Conservation (phyloP, 116 monocot species). For the Thalassia testudinum region DNA sequence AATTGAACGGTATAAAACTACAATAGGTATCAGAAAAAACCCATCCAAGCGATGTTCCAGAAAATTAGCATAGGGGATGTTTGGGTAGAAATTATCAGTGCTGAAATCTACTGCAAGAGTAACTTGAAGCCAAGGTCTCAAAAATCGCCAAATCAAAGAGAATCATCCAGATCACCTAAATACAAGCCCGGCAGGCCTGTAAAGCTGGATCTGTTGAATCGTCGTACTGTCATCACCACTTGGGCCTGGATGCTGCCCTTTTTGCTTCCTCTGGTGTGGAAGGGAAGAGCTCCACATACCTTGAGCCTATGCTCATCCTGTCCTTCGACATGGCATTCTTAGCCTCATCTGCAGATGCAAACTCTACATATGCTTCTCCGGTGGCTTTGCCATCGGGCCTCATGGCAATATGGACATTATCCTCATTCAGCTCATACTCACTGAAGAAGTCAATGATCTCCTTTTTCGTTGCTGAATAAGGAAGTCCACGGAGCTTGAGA, state of each 20-base stretch:
- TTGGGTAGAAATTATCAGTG: too few species aligned
- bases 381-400: constrained; percentile 73
- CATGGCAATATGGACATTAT: constrained; percentile 46
- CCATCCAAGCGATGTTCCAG: too few species aligned
- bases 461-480: constrained; percentile 45
- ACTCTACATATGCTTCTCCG: constrained; percentile 68
- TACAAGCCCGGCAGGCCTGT: too few species aligned
- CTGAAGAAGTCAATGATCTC: constrained; percentile 73
- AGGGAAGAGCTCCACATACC: constrained; percentile 88
- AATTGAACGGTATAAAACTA: too few species aligned
- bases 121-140: too few species aligned
- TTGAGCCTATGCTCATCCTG: constrained; percentile 79
- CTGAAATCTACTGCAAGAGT: too few species aligned
- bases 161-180: too few species aligned
- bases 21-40: too few species aligned
- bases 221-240: constrained; percentile 25
- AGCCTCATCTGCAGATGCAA: constrained; percentile 39
- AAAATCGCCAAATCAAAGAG: too few species aligned
- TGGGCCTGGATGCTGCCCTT: constrained; percentile 54
- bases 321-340: constrained; percentile 80
- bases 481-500: constrained; percentile 84
- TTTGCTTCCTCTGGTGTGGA: constrained; percentile 49
- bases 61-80: too few species aligned
- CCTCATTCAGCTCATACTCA: constrained; percentile 35
- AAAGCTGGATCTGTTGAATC: too few species aligned